Percentiles rank a stretch among this genome's conserved stretches.
These are phyloP conservation scores for Trametes versicolor DNA, from an alignment of 1,284 basidiomycete species.

Conservation along the genomic window DNA sequence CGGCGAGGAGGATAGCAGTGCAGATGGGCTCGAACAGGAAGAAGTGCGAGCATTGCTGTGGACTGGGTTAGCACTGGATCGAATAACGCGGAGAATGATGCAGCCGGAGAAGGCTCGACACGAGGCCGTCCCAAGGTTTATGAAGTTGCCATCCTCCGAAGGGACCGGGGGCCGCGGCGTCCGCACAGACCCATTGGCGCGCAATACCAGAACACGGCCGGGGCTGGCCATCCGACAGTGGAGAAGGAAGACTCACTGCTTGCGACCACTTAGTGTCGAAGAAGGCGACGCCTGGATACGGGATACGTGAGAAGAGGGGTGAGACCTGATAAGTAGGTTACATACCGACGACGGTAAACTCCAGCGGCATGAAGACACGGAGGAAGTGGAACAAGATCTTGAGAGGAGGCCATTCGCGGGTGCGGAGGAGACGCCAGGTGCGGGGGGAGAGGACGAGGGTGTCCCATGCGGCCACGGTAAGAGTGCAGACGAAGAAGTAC, in stretches of 20 bases:
- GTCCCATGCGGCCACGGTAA: constrained; percentile 88
- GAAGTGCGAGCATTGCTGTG: constrained; percentile 70
- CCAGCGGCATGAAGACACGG: constrained; percentile 76
- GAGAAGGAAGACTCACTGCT: constrained; percentile 50
- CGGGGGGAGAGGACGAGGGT: constrained; percentile 82
- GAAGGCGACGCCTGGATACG: constrained; percentile 72
- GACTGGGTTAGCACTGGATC: constrained; percentile 11
- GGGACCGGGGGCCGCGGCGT: constrained; percentile 5
- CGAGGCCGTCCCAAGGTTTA: not conserved
- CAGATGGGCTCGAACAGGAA: constrained; percentile 86
- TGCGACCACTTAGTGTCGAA: constrained; percentile 77
- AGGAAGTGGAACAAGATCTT: constrained; percentile 81
- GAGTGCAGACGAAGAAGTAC: constrained; percentile 86
- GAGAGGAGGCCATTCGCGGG: constrained; percentile 77
- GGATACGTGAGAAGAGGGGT: constrained; percentile 20
- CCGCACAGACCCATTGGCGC: constrained; percentile 3
- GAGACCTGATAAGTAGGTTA: constrained; percentile 21
- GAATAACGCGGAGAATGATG: not conserved
- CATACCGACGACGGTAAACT: constrained; percentile 79
- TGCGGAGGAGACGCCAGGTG: constrained; percentile 74
- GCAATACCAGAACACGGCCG: too few relatives aligned
- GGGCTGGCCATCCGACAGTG: not conserved
- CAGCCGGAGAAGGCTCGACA: not conserved
- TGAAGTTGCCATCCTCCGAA: constrained; percentile 8
- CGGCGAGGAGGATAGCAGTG: constrained; percentile 78